Base-by-base conservation (phyloP, 1,284 basidiomycete genomes). In the Microbotryum saponariae region DNA sequence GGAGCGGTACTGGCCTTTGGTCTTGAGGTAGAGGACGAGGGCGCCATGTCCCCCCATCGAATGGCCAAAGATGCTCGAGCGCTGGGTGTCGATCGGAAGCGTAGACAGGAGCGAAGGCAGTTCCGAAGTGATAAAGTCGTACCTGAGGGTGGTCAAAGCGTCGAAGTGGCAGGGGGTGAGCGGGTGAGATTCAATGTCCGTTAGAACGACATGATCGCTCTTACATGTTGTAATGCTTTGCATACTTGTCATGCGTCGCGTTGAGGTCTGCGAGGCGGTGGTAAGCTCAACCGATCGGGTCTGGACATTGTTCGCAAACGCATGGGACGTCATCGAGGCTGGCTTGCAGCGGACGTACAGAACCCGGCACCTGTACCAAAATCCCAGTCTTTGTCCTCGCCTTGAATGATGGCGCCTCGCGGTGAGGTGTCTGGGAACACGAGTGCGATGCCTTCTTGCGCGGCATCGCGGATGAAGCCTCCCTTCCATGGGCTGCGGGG, bases 391-490 rank as follows among this genome's bases (percentile, higher is more conserved):
- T 83, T 82, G 53, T 89, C 84, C 77, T 98, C 79, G 46, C 88
- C 91, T 59, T 87, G 83, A 61, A 92, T 81, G n/a, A 85, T 86
- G 2, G 94, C 93, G 1, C 91, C 92, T 37, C 94, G 83, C 3
- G 96, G 96, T 47, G 88, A 91, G 0, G 96, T 98, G 74, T 99
- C 96, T 0, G 96, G 91, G 75, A 97, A 96, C 48, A 98, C 84
- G 54, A 98, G 78, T 0, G 94, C 93, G 61, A 99, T 86, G 5
- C 87, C 70, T 60, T 66, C 58, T n/a, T 64, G 37, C 37, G 88
- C 83, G 1, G 92, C 91, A 31, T 86, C 83, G 31, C 83, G 82
- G 54, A 94, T 78, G 76, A 96, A 90, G 10, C 82, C 83, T 29
- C 88, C 91, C 76, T 97, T 96, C 77, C 92, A 89, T 1, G 91